Evolutionary conservation across 1,284 basidiomycete species (phyloP), one percentile per base, ranked within the genome.

Genomic region (Ganoderma multipileum): DNA sequence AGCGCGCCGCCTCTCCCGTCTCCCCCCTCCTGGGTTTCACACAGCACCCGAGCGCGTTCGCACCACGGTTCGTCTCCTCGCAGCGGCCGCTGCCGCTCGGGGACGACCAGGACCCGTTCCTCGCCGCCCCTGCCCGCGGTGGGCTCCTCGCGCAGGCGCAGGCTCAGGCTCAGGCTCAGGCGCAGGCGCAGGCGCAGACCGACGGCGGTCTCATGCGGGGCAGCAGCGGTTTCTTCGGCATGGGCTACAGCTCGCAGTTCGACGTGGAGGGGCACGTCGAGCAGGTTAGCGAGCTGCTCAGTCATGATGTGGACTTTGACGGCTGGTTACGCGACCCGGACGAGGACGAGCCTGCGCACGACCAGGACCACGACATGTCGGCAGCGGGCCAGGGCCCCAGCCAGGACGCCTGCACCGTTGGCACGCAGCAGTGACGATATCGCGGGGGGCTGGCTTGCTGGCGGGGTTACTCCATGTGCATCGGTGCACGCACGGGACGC

Each of bases 171-270:
- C 54, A 58, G 33, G 55, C 16, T 44, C 67, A 70, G 67, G 33
- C 33, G 33, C 59, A 58, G 7, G 33, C 7, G 2, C 54, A 58
- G 33, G 55, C 16, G 52, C 67, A 70, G 67, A 65, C 50, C 59
- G 64, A 70, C 63, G 71, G 67, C 23, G 58, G 63, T 44, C 70
- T 74, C 68, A 58, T 67, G 61, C 71, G 74, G 64, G 74, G 69
- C 60, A 74, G 75, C 66, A 74, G 75, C 61, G 78, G 77, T 26
- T 33, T 76, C 39, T 73, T 80, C 65, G 79, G 76, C 47, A 76
- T 81, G 76, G 81, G 79, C 0, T 85, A 81, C 68, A 83, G 80
- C 64, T 85, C 84, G n/a, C 85, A 85, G 72, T 83, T 83, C 66
- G 83, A 86, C 69, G 78, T 85, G 4, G 84, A 85, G 70, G 79